Evolutionary conservation across 2,329 filamentous ascomycete genomes (phyloP).

Genomic region (Pseudogymnoascus destructans): DNA sequence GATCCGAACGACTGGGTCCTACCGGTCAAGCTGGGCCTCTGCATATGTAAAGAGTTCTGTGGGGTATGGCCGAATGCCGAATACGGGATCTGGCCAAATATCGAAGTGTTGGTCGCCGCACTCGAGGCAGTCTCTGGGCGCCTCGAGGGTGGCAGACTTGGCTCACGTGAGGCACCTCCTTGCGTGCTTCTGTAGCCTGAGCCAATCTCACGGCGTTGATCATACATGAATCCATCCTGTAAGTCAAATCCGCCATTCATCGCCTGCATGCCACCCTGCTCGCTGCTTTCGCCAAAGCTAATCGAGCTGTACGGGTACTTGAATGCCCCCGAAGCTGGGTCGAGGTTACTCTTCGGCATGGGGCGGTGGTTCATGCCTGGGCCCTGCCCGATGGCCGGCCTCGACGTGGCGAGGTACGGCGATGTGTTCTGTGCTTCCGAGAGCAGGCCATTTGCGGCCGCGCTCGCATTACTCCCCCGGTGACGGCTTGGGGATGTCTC

Average conservation of each 20-base stretch:
- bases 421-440: conserved; percentile 33
- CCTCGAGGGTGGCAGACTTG: conserved; percentile 42
- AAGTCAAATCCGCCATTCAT: conserved; percentile 11
- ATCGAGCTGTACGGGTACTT: conserved; percentile 26
- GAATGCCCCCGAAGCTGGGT: conserved; percentile 32
- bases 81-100: conserved; percentile 16
- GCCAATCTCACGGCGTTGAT: neutral
- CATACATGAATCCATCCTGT: neutral
- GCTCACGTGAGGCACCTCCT: conserved; percentile 36
- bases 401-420: conserved; percentile 34
- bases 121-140: conserved; percentile 34
- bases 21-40: conserved; percentile 32
- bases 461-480: conserved; percentile 34
- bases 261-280: conserved; percentile 22
- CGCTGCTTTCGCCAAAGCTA: conserved; percentile 19
- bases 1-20: conserved; percentile 36
- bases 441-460: conserved; percentile 24
- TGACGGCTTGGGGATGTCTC: conserved; percentile 46
- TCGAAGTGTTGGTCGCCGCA: conserved; percentile 12
- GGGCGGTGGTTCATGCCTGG: conserved; percentile 26
- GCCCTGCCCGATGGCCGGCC: conserved; percentile 34
- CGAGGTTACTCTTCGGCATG: conserved; percentile 31
- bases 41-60: conserved; percentile 35
- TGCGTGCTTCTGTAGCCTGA: conserved; percentile 20
- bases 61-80: conserved; percentile 28